phyloP scores from a whole-genome alignment of 306 rosid genomes.

The Sechiopsis laciniata region DNA sequence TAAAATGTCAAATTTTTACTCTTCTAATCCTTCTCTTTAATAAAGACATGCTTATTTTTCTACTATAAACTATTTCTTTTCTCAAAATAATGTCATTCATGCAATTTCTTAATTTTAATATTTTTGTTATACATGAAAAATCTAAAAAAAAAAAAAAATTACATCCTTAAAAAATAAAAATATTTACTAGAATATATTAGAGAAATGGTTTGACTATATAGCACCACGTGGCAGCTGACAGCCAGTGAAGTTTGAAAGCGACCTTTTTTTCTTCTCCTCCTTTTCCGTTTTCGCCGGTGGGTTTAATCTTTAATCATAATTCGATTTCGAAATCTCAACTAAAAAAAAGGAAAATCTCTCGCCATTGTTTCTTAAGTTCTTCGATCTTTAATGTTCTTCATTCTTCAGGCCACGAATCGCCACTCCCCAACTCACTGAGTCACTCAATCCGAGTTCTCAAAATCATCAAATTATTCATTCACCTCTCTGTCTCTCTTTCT shows the following conservation, averaged over 20 bases:
- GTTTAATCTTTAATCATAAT: slow-evolving; percentile 4
- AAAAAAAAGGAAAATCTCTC: background rate
- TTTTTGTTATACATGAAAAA: no score
- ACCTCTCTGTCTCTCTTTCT: background rate
- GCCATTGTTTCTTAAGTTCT: background rate
- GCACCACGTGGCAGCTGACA: slow-evolving; percentile 17
- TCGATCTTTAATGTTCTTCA: background rate
- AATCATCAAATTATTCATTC: background rate
- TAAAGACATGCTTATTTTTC: no score
- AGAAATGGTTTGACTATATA: background rate
- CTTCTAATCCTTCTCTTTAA: no score
- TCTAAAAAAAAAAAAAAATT: no score
- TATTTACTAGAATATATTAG: background rate
- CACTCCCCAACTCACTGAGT: slow-evolving; percentile 11
- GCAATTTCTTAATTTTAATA: no score
- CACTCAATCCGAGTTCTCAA: background rate
- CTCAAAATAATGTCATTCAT: no score
- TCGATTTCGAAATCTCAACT: background rate
- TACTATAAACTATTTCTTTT: no score
- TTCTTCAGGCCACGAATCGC: background rate
- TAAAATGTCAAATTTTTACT: no score
- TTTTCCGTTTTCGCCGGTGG: slow-evolving; percentile 5
- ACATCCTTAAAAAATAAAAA: background rate
- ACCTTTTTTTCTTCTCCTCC: background rate
- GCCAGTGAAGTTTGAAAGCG: slow-evolving; percentile 15